Base-by-base conservation (phyloP, 805 yeast species). In the Nakazawaea wyomingensis region DNA sequence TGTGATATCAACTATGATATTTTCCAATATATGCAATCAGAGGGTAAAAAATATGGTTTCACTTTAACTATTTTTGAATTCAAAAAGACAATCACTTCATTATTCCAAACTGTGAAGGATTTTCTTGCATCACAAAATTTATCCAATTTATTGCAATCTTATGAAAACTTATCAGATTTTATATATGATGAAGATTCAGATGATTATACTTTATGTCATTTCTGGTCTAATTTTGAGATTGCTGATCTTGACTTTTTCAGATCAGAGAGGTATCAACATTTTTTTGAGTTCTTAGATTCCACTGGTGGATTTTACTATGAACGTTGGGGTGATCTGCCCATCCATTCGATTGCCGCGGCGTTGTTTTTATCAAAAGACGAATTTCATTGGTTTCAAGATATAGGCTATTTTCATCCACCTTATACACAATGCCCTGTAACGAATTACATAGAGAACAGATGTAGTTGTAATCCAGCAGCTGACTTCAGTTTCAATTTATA, bases 311-410 rank as follows among this genome's bases (percentile, higher is more conserved):
- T 86, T 60, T 86, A 76, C 59, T 85, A 85, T 57, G 93, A 87
- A 64, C 71, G 96, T 51, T 88, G 96, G 95, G 96, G 96, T 13
- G 96, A 87, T 53, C 78, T 78, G 5, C 79, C 79, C 1, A 58
- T 74, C 29, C 78, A 72, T 54, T 59, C 77, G 2, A 62, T 74
- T 36, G 74, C 68, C 3, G 65, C 65, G 1, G 57, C 72, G 8
- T 48, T 64, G 30, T 55, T 69, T 41, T 50, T 45, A 35, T 34
- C 48, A 8, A 52, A 52, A 35, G 39, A 41, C n/a, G 58, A 60
- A 34, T 27, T 63, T 13, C 54, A 56, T 47, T 61, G 61, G 58
- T 56, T 63, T 29, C 43, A 47, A 10, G 63, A 63, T 41, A 45
- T 62, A 4, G 69, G 66, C 3, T 64, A 64, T 46, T 52, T 46